Conservation (phyloP, 1,284 basidiomycete species). For the Fistulinella staudtii region DNA sequence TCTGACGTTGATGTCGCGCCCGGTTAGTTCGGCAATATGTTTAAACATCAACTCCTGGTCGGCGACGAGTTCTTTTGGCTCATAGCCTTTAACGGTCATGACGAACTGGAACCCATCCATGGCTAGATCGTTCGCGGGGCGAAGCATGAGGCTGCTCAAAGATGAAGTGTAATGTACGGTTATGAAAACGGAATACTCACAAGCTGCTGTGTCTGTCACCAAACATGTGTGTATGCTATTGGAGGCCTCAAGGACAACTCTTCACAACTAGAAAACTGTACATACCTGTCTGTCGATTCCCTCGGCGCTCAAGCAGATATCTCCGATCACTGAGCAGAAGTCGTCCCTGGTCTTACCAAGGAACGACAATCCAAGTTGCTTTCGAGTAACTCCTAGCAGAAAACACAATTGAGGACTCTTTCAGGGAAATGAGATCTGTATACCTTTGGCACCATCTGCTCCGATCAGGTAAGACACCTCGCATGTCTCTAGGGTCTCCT, state of each 20-base stretch:
- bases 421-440: background rate
- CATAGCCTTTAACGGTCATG: conserved; percentile 27
- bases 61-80: conserved; percentile 26
- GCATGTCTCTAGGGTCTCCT: conserved; percentile 17
- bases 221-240: conserved; percentile 35
- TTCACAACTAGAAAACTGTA: background rate
- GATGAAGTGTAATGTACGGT: background rate
- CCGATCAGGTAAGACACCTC: conserved; percentile 36
- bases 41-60: conserved; percentile 15
- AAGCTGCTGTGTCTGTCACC: conserved; percentile 8
- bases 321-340: conserved; percentile 38
- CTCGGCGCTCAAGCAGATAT: conserved; percentile 34
- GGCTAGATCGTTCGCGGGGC: conserved; percentile 18
- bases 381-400: conserved; percentile 34
- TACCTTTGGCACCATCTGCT: conserved; percentile 38
- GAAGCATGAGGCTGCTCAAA: conserved; percentile 11
- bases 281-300: conserved; percentile 35
- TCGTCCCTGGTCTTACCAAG: conserved; percentile 41
- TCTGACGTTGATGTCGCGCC: conserved; percentile 15
- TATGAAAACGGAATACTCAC: conserved; percentile 2
- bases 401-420: background rate
- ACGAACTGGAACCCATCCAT: conserved; percentile 34
- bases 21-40: conserved; percentile 14
- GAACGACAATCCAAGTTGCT: conserved; percentile 42
- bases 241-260: no score